Conservation (phyloP, 805 yeast species). For the Hanseniaspora jakobsenii region DNA sequence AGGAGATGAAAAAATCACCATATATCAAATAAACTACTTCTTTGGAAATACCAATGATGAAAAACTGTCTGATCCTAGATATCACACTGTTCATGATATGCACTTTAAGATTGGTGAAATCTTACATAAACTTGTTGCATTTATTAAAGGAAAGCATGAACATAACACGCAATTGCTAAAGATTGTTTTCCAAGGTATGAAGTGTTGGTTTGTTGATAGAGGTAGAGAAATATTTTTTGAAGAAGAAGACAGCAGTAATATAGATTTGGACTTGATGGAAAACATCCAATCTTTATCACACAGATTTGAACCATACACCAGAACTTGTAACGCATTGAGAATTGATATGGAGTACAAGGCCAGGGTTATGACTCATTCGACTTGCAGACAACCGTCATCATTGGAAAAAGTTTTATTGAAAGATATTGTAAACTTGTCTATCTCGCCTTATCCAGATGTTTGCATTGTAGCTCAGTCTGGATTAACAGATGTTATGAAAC, state of each 20-base stretch:
- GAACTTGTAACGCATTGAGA: constrained; percentile 65
- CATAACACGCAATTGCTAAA: constrained; percentile 56
- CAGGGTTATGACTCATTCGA: constrained; percentile 58
- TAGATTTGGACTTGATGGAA: constrained; percentile 45
- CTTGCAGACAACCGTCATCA: constrained; percentile 57
- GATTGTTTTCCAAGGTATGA: constrained; percentile 48
- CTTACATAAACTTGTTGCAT: constrained; percentile 45
- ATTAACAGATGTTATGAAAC: constrained; percentile 55
- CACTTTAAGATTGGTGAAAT: constrained; percentile 50
- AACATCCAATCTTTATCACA: constrained; percentile 54
- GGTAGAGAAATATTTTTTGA: constrained; percentile 59
- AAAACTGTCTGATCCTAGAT: constrained; percentile 33
- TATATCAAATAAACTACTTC: constrained; percentile 52
- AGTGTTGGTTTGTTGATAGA: constrained; percentile 70
- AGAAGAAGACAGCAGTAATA: constrained; percentile 40
- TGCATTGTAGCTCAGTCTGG: constrained; percentile 57
- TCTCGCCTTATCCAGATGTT: constrained; percentile 61
- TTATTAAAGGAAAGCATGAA: constrained; percentile 38
- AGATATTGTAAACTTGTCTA: constrained; percentile 52
- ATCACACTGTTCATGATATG: constrained; percentile 44
- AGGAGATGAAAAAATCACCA: constrained; percentile 39
- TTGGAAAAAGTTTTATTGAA: constrained; percentile 50
- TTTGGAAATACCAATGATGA: constrained; percentile 46
- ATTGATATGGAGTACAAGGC: constrained; percentile 63
- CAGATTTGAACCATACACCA: constrained; percentile 56